Conservation (phyloP, 2,329 filamentous ascomycete genomes). For the Periconia sp. region DNA sequence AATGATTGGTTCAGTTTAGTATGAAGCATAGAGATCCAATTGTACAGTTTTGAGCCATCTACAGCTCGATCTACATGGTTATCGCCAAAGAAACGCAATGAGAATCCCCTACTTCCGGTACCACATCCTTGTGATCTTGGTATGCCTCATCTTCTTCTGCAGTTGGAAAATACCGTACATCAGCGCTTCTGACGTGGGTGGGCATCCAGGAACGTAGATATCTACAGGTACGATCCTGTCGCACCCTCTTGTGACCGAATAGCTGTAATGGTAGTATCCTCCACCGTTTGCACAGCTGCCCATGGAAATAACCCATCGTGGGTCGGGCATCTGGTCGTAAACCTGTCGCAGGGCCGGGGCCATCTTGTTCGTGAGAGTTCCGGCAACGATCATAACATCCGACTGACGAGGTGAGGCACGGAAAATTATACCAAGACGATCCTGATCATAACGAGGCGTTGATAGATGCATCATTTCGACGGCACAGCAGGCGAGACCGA, state of each 20-base stretch:
- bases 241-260: constrained; percentile 77
- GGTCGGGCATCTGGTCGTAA: constrained; percentile 95
- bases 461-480: constrained; percentile 95
- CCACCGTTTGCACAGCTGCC: constrained; percentile 84
- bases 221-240: constrained; percentile 84
- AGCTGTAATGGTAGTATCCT: constrained; percentile 87
- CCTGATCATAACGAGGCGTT: constrained; percentile 90
- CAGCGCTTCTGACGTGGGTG: constrained; percentile 61
- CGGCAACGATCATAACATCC: constrained; percentile 94
- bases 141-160: constrained; percentile 76
- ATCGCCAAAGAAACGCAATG: constrained; percentile 4
- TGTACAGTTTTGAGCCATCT: too few relatives aligned
- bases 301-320: constrained; percentile 86
- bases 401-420: constrained; percentile 87
- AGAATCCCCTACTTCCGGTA: constrained; percentile 56
- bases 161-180: constrained; percentile 74
- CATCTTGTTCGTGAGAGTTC: constrained; percentile 96
- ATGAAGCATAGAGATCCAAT: too few relatives aligned
- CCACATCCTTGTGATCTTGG: constrained; percentile 64
- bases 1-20: too few relatives aligned
- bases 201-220: constrained; percentile 80
- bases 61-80: too few relatives aligned
- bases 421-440: constrained; percentile 90
- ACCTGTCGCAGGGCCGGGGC: constrained; percentile 86
- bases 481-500: constrained; percentile 88